Evolutionary conservation across 148 eudicot genomes (phyloP).

Genomic region (Polygonum maritimum): DNA sequence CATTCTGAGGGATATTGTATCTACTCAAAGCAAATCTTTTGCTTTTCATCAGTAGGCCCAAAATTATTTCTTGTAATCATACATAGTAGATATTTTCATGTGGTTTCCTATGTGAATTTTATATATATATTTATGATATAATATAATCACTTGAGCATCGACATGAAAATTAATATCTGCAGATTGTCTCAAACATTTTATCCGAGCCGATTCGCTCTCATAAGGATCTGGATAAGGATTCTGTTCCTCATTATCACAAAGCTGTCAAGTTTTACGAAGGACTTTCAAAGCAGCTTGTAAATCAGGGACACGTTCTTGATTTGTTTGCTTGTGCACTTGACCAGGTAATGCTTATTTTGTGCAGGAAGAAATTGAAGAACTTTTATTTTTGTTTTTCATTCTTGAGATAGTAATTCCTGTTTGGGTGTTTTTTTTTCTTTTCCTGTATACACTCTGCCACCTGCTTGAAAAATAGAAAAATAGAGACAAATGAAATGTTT

Average conservation of each 20-base stretch:
- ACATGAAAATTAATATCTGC: constrained; percentile 17
- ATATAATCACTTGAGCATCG: background rate
- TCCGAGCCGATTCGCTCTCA: constrained; percentile 97
- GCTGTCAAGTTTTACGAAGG: constrained; percentile 86
- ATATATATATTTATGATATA: background rate
- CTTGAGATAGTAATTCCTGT: background rate
- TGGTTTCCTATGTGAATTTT: background rate
- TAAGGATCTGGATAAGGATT: constrained; percentile 96
- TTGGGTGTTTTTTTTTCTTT: background rate
- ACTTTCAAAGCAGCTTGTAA: constrained; percentile 84
- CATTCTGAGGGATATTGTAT: background rate
- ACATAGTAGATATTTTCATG: background rate
- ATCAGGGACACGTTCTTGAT: constrained; percentile 96
- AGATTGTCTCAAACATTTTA: constrained; percentile 79
- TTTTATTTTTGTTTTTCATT: background rate
- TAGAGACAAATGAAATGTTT: background rate
- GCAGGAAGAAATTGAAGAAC: background rate
- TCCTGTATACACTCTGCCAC: background rate
- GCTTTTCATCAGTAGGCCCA: background rate
- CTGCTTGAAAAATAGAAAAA: background rate
- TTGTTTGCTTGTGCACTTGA: constrained; percentile 96
- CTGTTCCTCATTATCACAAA: constrained; percentile 79
- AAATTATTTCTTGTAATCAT: background rate
- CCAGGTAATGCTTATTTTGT: constrained; percentile 49
- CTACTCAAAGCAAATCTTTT: background rate